These are phyloP conservation scores for Barbarea vulgaris DNA, from an alignment of 345 rosid genomes.

Conservation along the genomic window DNA sequence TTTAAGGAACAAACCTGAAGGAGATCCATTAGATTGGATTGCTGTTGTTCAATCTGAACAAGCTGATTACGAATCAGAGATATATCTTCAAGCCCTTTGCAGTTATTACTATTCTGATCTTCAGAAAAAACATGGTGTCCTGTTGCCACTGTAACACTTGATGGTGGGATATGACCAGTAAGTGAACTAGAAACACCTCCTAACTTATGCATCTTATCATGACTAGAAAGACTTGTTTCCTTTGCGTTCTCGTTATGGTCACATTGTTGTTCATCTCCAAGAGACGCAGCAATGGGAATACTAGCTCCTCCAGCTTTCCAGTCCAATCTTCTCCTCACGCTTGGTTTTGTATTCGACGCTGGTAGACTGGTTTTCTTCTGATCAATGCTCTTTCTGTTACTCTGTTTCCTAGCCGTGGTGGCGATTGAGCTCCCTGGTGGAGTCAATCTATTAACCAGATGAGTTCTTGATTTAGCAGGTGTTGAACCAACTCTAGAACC, in stretches of 20 bases:
- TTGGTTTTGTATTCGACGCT: slow-evolving; percentile 40
- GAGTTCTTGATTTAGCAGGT: slow-evolving; percentile 43
- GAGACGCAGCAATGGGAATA: slow-evolving; percentile 37
- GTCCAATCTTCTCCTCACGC: slow-evolving; percentile 55
- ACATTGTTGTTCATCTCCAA: slow-evolving; percentile 32
- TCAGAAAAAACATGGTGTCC: slow-evolving; percentile 48
- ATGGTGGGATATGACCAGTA: slow-evolving; percentile 58
- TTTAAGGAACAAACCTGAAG: slow-evolving; percentile 67
- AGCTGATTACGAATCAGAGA: slow-evolving; percentile 81
- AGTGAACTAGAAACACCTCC: slow-evolving; percentile 59
- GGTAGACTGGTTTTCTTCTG: slow-evolving; percentile 47
- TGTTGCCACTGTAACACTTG: slow-evolving; percentile 39
- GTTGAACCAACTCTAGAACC: slow-evolving; percentile 50
- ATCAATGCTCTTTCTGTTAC: slow-evolving; percentile 47
- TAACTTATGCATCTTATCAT: slow-evolving; percentile 51
- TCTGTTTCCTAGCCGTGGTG: slow-evolving; percentile 52
- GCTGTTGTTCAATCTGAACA: slow-evolving; percentile 91
- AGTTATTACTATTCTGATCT: slow-evolving; percentile 58
- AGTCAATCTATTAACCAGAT: slow-evolving; percentile 46
- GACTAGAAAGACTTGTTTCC: slow-evolving; percentile 29
- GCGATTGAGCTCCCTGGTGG: slow-evolving; percentile 57
- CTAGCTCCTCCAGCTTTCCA: slow-evolving; percentile 56
- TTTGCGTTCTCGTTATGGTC: slow-evolving; percentile 3
- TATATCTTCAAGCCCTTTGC: slow-evolving; percentile 73
- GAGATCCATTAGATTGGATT: slow-evolving; percentile 83